Evolutionary conservation across 805 yeast genomes (phyloP).

Genomic region (Wickerhamomyces xylosicus): DNA sequence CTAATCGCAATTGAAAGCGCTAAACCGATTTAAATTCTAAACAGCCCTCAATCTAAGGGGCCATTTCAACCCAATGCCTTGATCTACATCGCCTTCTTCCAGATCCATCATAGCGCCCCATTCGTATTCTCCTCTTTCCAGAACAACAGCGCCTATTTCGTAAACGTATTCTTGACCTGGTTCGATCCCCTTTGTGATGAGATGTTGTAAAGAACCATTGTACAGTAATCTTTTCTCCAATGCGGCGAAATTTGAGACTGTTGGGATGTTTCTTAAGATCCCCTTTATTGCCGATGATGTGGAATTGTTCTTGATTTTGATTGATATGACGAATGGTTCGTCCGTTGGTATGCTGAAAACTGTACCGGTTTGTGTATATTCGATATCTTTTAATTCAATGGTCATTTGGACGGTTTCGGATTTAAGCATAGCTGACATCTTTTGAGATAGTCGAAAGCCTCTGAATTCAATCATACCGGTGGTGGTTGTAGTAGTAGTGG

Average conservation of each 20-base stretch:
- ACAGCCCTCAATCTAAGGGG: not conserved
- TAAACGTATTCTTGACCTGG: constrained; percentile 33
- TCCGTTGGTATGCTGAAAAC: constrained; percentile 30
- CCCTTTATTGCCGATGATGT: constrained; percentile 32
- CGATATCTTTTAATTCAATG: constrained; percentile 17
- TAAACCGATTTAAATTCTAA: too few relatives aligned
- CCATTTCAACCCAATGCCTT: constrained; percentile 9
- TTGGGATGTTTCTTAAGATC: constrained; percentile 49
- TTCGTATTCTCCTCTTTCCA: constrained; percentile 75
- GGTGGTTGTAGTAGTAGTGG: too few relatives aligned
- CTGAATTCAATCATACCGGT: constrained; percentile 58
- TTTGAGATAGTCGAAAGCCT: constrained; percentile 47
- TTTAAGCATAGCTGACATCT: constrained; percentile 46
- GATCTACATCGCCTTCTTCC: constrained; percentile 23
- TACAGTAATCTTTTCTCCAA: constrained; percentile 51
- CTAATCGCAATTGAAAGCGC: too few relatives aligned
- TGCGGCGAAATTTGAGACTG: constrained; percentile 22
- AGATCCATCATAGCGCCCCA: constrained; percentile 62
- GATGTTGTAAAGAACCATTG: constrained; percentile 64
- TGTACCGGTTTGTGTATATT: constrained; percentile 17
- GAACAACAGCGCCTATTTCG: constrained; percentile 47
- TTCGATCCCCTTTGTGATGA: constrained; percentile 29
- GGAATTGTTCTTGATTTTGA: constrained; percentile 41
- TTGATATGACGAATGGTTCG: constrained; percentile 38
- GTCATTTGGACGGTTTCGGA: constrained; percentile 36